A percentile compares a stretch with the other conserved stretches of the same genome.
Conservation (phyloP, 441 rosid species). For the Gossypium lobatum region DNA sequence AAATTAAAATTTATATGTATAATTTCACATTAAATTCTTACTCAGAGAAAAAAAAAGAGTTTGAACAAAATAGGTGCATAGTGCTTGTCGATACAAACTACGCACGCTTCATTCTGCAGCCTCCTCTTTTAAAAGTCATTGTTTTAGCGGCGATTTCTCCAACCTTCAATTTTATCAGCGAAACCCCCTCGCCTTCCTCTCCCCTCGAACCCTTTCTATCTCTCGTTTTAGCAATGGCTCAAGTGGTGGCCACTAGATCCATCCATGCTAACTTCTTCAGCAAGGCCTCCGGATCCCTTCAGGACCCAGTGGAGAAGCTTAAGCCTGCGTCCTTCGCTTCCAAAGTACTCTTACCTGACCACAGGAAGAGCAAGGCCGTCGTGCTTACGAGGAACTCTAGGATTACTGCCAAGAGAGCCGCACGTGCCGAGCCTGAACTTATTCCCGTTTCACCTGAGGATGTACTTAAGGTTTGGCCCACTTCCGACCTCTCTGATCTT, state of each 20-base stretch:
- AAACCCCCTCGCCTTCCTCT: neutral
- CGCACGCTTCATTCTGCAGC: constrained; percentile 17
- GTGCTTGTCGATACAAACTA: constrained; percentile 49
- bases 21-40: neutral
- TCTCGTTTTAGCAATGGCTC: constrained; percentile 48
- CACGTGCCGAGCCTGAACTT: constrained; percentile 51
- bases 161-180: constrained; percentile 11
- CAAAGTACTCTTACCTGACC: constrained; percentile 28
- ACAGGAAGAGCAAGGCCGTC: constrained; percentile 24
- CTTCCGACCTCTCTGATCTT: constrained; percentile 3
- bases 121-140: constrained; percentile 9
- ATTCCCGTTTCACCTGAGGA: constrained; percentile 80
- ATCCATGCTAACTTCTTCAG: constrained; percentile 40
- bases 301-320: constrained; percentile 41
- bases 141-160: constrained; percentile 44
- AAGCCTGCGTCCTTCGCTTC: constrained; percentile 48
- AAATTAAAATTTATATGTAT: too few species aligned
- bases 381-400: constrained; percentile 24
- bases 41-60: neutral
- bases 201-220: constrained; percentile 9
- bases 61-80: neutral
- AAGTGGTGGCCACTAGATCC: constrained; percentile 64
- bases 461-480: constrained; percentile 38
- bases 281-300: constrained; percentile 46
- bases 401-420: constrained; percentile 43